Evolutionary conservation across 2,329 filamentous ascomycete species (phyloP).

Genomic region (Aspergillus pseudotamarii): DNA sequence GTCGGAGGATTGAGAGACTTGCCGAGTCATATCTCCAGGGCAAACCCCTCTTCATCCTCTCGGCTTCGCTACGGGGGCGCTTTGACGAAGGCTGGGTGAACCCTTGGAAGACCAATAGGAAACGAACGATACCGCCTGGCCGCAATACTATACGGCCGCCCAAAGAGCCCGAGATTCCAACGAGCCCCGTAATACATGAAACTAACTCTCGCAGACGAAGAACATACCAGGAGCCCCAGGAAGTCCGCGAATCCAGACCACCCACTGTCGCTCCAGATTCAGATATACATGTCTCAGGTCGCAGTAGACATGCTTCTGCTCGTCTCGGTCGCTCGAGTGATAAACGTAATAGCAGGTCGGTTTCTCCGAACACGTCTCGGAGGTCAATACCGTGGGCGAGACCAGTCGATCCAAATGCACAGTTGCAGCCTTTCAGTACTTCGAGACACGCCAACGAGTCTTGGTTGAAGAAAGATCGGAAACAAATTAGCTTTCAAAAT

Average conservation of each 20-base stretch:
- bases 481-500: conserved; percentile 29
- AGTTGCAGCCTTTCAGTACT: conserved; percentile 1
- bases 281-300: neutral
- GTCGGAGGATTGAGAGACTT: conserved; percentile 46
- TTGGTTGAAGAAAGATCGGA: conserved; percentile 37
- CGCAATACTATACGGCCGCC: neutral
- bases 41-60: conserved; percentile 48
- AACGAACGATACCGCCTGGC: conserved; percentile 9
- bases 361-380: conserved; percentile 10
- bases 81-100: conserved; percentile 50
- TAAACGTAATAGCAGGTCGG: conserved; percentile 4
- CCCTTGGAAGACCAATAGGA: conserved; percentile 44
- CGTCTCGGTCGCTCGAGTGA: neutral
- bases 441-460: conserved; percentile 12
- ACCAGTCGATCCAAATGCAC: neutral
- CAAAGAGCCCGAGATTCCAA: conserved; percentile 7
- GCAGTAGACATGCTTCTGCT: neutral
- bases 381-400: conserved; percentile 6
- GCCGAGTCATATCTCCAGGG: conserved; percentile 47
- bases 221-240: conserved; percentile 20
- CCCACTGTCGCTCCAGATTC: neutral
- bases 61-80: conserved; percentile 48
- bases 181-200: conserved; percentile 30
- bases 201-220: conserved; percentile 29
- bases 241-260: conserved; percentile 3